Percentiles rank a stretch among this genome's conserved stretches.
Evolutionary conservation across 2,329 filamentous ascomycete genomes (phyloP).

Genomic region (Dactylellina sp.): DNA sequence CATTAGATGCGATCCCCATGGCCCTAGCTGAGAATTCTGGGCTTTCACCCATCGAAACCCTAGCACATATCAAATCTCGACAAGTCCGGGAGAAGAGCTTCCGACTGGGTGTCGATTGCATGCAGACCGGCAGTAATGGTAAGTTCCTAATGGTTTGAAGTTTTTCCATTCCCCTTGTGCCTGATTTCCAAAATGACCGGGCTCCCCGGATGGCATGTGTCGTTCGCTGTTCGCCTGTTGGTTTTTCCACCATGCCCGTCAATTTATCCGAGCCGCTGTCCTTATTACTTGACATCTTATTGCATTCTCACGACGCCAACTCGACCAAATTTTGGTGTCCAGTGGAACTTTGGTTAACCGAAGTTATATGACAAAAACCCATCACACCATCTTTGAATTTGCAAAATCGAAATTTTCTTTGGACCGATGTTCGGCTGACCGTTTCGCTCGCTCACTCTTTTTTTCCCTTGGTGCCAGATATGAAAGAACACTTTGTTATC

Average conservation of each 20-base stretch:
- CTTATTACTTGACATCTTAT: conserved; percentile 51
- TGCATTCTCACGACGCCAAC: conserved; percentile 47
- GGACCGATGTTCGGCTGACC: conserved; percentile 8
- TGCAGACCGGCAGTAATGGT: conserved; percentile 91
- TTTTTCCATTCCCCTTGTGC: conserved; percentile 48
- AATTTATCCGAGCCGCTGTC: conserved; percentile 57
- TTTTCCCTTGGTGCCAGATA: conserved; percentile 68
- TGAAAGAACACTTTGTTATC: conserved; percentile 98
- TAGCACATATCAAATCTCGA: conserved; percentile 94
- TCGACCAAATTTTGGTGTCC: conserved; percentile 24
- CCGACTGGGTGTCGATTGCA: conserved; percentile 93
- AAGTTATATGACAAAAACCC: conserved; percentile 38
- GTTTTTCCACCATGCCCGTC: conserved; percentile 44
- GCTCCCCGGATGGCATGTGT: conserved; percentile 25
- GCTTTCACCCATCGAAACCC: conserved; percentile 91
- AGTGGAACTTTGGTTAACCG: conserved; percentile 27
- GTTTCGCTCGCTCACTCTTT: conserved; percentile 42
- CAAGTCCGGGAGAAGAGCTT: conserved; percentile 88
- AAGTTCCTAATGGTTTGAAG: conserved; percentile 61
- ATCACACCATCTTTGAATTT: conserved; percentile 35
- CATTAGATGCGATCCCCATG: conserved; percentile 92
- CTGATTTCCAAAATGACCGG: conserved; percentile 41
- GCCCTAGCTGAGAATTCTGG: conserved; percentile 97
- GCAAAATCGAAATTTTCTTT: conserved; percentile 9
- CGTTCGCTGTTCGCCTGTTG: conserved; percentile 55